Evolutionary conservation across 139 green algal species (phyloP).

Genomic region (Choricystis sp.): DNA sequence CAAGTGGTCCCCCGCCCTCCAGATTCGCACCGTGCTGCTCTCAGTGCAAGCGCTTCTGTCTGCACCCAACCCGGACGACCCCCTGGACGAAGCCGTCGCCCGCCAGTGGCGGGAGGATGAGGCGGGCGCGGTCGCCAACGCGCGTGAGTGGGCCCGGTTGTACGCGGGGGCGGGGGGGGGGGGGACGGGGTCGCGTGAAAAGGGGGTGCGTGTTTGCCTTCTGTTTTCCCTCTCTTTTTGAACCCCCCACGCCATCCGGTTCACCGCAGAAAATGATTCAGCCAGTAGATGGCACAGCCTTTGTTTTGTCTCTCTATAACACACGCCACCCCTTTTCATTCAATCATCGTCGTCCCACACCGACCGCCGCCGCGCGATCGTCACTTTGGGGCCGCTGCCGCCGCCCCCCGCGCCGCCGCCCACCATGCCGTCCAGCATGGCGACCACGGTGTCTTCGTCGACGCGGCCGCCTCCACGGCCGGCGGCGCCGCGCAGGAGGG

Average conservation of each 20-base stretch:
- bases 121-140: constrained; percentile 54
- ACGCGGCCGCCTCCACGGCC: too few species aligned
- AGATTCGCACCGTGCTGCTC: constrained; percentile 95
- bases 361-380: constrained; percentile 49
- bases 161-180: too few species aligned
- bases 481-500: too few species aligned
- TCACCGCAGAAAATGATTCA: constrained; percentile 3
- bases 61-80: constrained; percentile 96
- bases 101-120: constrained; percentile 96
- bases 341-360: constrained; percentile 54
- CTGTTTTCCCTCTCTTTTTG: constrained; percentile 3
- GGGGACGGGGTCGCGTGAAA: too few species aligned
- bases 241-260: neutral
- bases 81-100: constrained; percentile 87
- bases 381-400: constrained; percentile 40
- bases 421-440: constrained; percentile 25
- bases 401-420: constrained; percentile 54
- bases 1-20: constrained; percentile 96
- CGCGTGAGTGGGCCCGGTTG: constrained; percentile 13
- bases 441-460: neutral
- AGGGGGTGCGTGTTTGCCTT: neutral
- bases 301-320: neutral
- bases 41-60: constrained; percentile 93
- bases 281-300: neutral
- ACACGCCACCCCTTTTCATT: constrained; percentile 1